Percentiles rank a stretch among this genome's conserved stretches.
Conservation (phyloP, 306 rosid genomes). For the Heteromeles arbutifolia region DNA sequence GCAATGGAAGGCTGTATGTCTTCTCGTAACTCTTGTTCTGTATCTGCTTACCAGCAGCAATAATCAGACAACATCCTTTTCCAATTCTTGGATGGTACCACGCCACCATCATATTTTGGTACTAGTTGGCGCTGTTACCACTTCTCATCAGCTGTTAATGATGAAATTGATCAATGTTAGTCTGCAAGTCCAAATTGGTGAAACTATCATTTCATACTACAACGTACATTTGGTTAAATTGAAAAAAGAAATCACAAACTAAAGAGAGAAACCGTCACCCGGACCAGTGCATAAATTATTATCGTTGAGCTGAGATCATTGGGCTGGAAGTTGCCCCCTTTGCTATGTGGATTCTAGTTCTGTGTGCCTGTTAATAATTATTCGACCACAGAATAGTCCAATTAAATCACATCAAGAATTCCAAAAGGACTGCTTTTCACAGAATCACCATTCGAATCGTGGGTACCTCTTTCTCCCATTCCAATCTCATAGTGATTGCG, state of each 20-base stretch:
- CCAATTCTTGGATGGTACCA: neutral
- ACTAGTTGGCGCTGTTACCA: neutral
- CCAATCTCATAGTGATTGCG: slow-evolving; percentile 36
- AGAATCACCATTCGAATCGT: neutral
- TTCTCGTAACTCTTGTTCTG: neutral
- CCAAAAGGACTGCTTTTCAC: neutral
- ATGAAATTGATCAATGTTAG: neutral
- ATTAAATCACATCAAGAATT: neutral
- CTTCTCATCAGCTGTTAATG: neutral
- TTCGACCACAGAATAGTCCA: slow-evolving; percentile 1
- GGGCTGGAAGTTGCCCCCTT: slow-evolving; percentile 21
- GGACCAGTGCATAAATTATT: neutral
- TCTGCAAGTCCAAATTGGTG: neutral
- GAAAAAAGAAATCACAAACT: neutral
- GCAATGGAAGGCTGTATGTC: neutral
- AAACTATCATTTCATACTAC: neutral
- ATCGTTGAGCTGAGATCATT: slow-evolving; percentile 4
- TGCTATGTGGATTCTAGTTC: slow-evolving; percentile 23
- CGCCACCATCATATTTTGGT: neutral
- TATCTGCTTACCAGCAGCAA: neutral
- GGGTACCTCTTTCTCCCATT: slow-evolving; percentile 59
- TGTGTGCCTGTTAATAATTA: slow-evolving; percentile 35
- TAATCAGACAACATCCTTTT: neutral
- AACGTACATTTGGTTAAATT: neutral
- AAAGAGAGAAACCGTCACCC: too few relatives aligned